phyloP scores from a whole-genome alignment of 495 filamentous ascomycete genomes.

The Aspergillus baeticus region DNA sequence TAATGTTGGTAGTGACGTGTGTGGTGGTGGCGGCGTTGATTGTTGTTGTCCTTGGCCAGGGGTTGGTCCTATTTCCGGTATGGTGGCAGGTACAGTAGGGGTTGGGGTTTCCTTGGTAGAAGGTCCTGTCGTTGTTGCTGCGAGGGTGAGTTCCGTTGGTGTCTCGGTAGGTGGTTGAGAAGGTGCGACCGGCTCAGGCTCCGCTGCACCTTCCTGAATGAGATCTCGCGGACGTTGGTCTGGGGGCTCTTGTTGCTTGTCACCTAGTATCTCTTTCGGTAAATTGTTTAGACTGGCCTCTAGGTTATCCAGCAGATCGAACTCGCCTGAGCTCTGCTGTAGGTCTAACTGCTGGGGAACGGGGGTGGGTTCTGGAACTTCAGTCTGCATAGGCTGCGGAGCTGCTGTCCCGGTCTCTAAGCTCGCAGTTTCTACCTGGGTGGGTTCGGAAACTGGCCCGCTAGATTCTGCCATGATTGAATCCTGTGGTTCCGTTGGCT shows the following conservation, averaged over 20 bases:
- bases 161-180: constrained; percentile 4
- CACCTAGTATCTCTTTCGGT: neutral
- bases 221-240: constrained; percentile 1
- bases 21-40: no score
- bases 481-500: constrained; percentile 1
- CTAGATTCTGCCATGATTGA: constrained; percentile 4
- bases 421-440: neutral
- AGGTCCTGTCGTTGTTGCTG: neutral
- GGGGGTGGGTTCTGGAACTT: neutral
- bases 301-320: constrained; percentile 21
- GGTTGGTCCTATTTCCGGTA: neutral
- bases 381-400: neutral
- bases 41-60: neutral
- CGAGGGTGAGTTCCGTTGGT: neutral
- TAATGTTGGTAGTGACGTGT: neutral
- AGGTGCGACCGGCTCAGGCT: neutral
- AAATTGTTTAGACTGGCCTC: constrained; percentile 22
- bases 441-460: neutral
- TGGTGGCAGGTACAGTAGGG: constrained; percentile 10
- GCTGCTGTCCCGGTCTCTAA: constrained; percentile 3
- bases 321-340: neutral
- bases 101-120: neutral
- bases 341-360: constrained; percentile 3
- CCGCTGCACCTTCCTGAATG: neutral
- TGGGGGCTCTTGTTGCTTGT: neutral